Base-by-base conservation (phyloP, 2,329 filamentous ascomycete genomes). In the Fusarium solani-melongenae region DNA sequence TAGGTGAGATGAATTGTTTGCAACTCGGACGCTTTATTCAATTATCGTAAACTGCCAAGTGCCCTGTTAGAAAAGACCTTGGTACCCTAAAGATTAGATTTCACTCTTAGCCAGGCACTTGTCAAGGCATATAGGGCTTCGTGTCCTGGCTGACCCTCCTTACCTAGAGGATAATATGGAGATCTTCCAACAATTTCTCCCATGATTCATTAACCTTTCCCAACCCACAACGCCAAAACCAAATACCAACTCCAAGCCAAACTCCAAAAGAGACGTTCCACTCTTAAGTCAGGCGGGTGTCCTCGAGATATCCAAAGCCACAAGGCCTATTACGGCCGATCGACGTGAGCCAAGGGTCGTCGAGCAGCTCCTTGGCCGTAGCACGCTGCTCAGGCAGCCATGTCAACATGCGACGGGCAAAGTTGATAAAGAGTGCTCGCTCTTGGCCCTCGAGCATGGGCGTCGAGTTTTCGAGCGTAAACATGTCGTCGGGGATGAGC, bases 361-460 rank as follows among this genome's bases (percentile, higher is more conserved):
- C 69, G 1, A 81, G 71, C 39, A 81, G 59, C 59, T 81, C 78
- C 51, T 72, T 76, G 14, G 78, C 77, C 2, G 79, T 80, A 31
- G 76, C 75, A 9, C 79, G 73, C 34, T 80, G 63, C 58, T 79
- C 77, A 0, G 79, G 79, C 17, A 72, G n/a, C 79, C 79, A 81
- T 2, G 71, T 71, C 24, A 81, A 46, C 78, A 81, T 81, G 15
- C 77, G 72, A 60, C 72, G 76, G 10, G 75, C 72, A 74, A 81
- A 81, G 29, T 67, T 67, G 69, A 81, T 67, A 31, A 81, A 81
- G 1, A 77, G 70, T 1, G 55, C 41, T n/a, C 70, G 62, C 8
- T 81, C 70, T 11, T 75, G 64, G 27, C 72, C 72, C 12, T 77
- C 70, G 4, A 77, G 72, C 61, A 76, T 72, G 15, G 68, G 70